Base-by-base conservation (phyloP, 345 rosid species). In the Cochlearia excelsa region DNA sequence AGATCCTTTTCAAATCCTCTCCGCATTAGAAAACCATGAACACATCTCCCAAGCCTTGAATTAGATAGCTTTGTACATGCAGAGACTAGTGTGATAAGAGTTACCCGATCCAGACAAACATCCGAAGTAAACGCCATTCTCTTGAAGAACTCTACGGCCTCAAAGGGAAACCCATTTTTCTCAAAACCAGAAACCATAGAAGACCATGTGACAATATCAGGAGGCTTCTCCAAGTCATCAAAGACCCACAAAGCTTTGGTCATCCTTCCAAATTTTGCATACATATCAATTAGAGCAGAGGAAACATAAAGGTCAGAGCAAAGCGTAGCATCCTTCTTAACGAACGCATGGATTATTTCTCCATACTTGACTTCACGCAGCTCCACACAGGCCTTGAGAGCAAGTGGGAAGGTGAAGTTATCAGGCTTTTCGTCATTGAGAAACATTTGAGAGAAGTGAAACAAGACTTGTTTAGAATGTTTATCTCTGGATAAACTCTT, bases 141-240 rank as follows among this genome's bases (percentile, higher is more conserved):
- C 46, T 74, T 63, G 58, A 82, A 79, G 68, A 82, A 47, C 1
- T 37, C 37, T 27, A 80, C 53, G 2, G 87, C 87, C 45, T 82
- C 61, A 45, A 30, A 68, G 9, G 77, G 57, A 67, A 16, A 57
- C 2, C 81, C 75, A 41, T 80, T 80, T 62, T 72, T 79, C 57
- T 77, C 77, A 57, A 69, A 84, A 44, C 85, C 87, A 63, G 70
- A 78, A 65, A 82, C 72, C 81, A 84, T 67, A 51, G 79, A 77
- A 74, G 86, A 82, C 85, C 85, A 82, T 1, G 81, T 68, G 4
- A 80, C 82, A 30, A 70, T 62, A 42, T 83, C 84, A 37, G 78
- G 85, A 31, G 78, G 85, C 33, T 61, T 65, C 10, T 51, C 74
- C 67, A 78, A 75, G 37, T 73, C 77, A 33, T 77, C 46, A 11